phyloP scores from a whole-genome alignment of 306 rosid species.

The Ochetophila trinervis region DNA sequence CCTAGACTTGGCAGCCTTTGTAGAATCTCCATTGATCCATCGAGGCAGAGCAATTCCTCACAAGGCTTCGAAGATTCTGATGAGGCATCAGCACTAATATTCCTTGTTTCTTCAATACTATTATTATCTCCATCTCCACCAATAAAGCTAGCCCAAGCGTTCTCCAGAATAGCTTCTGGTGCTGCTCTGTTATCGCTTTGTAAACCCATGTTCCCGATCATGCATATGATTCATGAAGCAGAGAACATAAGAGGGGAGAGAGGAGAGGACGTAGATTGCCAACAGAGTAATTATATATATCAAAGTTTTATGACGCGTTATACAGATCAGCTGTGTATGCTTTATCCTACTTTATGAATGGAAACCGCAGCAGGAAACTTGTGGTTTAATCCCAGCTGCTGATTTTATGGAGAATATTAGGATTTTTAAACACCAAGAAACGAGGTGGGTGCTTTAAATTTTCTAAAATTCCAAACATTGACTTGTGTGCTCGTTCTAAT shows the following conservation, averaged over 20 bases:
- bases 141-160: slow-evolving; percentile 75
- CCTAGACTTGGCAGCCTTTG: slow-evolving; percentile 83
- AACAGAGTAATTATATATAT: slow-evolving; percentile 12
- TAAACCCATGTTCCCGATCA: slow-evolving; percentile 40
- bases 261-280: slow-evolving; percentile 15
- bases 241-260: slow-evolving; percentile 15
- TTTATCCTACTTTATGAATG: slow-evolving; percentile 35
- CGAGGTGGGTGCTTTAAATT: slow-evolving; percentile 15
- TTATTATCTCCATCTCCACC: slow-evolving; percentile 27
- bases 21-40: slow-evolving; percentile 54
- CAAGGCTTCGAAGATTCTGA: slow-evolving; percentile 36
- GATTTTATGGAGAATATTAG: slow-evolving; percentile 40
- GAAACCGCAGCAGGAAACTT: slow-evolving; percentile 46
- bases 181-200: slow-evolving; percentile 27
- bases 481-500: slow-evolving; percentile 59
- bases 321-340: slow-evolving; percentile 43
- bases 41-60: slow-evolving; percentile 62
- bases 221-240: slow-evolving; percentile 1
- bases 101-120: slow-evolving; percentile 15
- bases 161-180: slow-evolving; percentile 70
- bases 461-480: slow-evolving; percentile 31
- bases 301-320: slow-evolving; percentile 23
- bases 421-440: slow-evolving; percentile 30
- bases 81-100: neutral
- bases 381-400: slow-evolving; percentile 46